Evolutionary conservation across 78 protist genomes (phyloP).

Genomic region (Tieghemostelium lacteum): DNA sequence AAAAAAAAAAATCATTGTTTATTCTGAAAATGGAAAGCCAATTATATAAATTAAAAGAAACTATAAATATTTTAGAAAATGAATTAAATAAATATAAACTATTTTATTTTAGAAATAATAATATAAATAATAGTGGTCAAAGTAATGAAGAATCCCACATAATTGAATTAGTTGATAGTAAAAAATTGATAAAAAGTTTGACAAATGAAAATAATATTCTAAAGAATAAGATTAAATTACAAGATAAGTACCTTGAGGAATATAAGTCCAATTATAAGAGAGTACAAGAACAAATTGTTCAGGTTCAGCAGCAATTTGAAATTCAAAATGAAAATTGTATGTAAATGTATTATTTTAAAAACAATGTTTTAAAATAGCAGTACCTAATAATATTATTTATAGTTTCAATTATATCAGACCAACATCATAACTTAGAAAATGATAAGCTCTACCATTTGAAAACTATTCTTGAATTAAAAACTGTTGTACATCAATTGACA

Average conservation of each 20-base stretch:
- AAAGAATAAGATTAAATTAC: conserved; percentile 2
- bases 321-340: conserved; percentile 5
- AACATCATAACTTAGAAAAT: neutral
- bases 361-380: neutral
- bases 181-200: neutral
- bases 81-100: neutral
- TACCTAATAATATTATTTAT: neutral
- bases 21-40: neutral
- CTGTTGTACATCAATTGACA: neutral
- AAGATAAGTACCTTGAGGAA: conserved; percentile 27
- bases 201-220: neutral
- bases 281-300: conserved; percentile 13
- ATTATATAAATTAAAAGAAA: neutral
- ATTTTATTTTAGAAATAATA: neutral
- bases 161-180: neutral
- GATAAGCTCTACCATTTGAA: neutral
- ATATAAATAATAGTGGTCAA: neutral
- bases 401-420: neutral
- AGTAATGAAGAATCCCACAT: too few relatives aligned
- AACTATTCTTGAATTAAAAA: neutral
- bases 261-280: conserved; percentile 28
- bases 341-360: neutral
- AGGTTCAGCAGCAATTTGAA: neutral
- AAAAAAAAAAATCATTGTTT: too few relatives aligned
- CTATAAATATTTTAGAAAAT: neutral